Conservation (phyloP, 1,139 yeast species). For the Blastobotrys ciferrii region DNA sequence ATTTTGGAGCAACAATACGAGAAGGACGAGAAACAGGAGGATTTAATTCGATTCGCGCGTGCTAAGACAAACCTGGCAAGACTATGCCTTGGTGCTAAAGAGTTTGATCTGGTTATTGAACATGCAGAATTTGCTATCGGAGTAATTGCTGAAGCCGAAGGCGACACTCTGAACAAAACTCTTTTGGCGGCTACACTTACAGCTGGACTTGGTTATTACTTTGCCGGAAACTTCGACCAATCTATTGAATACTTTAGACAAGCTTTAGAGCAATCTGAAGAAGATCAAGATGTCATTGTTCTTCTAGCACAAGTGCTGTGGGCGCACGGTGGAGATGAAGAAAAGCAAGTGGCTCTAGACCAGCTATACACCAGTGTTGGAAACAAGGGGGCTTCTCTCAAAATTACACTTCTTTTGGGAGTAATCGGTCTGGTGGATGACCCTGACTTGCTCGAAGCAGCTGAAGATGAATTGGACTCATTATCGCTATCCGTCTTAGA, state of each 20-base stretch:
- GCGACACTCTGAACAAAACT: slow-evolving; percentile 29
- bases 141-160: slow-evolving; percentile 38
- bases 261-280: slow-evolving; percentile 55
- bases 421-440: slow-evolving; percentile 67
- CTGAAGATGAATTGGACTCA: slow-evolving; percentile 61
- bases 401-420: slow-evolving; percentile 71
- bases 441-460: slow-evolving; percentile 59
- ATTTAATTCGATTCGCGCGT: slow-evolving; percentile 51
- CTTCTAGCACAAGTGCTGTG: slow-evolving; percentile 76
- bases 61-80: slow-evolving; percentile 73
- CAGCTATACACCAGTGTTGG: slow-evolving; percentile 54
- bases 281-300: slow-evolving; percentile 61
- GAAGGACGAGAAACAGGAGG: slow-evolving; percentile 47
- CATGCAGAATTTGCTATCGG: slow-evolving; percentile 55
- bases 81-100: slow-evolving; percentile 56
- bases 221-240: slow-evolving; percentile 56
- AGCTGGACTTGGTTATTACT: slow-evolving; percentile 67
- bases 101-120: slow-evolving; percentile 59
- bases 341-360: slow-evolving; percentile 71
- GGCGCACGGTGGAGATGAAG: slow-evolving; percentile 59
- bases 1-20: slow-evolving; percentile 62
- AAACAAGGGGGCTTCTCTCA: slow-evolving; percentile 56
- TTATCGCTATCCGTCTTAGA: slow-evolving; percentile 50
- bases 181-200: slow-evolving; percentile 63
- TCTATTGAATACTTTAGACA: slow-evolving; percentile 66